These are phyloP conservation scores for Alternaria dauci DNA, from an alignment of 2,329 filamentous ascomycete species.

Conservation along the genomic window DNA sequence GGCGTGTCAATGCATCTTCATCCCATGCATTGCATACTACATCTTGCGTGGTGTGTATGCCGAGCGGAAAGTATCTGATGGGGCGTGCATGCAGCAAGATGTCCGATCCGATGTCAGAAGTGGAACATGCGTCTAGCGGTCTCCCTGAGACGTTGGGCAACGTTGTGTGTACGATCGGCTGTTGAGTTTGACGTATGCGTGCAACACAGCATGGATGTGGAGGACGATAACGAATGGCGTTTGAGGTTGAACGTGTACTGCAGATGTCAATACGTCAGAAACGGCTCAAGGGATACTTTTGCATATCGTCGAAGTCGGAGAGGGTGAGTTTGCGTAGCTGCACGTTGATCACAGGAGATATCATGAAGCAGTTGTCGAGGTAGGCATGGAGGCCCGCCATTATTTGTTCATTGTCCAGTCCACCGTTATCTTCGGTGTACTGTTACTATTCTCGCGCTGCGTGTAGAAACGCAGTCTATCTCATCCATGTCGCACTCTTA, in stretches of 20 bases:
- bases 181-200: constrained; percentile 8
- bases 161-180: constrained; percentile 4
- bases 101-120: constrained; percentile 1
- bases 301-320: constrained; percentile 10
- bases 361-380: constrained; percentile 4
- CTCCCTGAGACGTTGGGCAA: constrained; percentile 2
- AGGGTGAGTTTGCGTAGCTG: not conserved
- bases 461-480: constrained; percentile 26
- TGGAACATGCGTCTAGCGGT: not conserved
- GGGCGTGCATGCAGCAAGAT: constrained; percentile 14
- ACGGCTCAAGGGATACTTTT: constrained; percentile 2
- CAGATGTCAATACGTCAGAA: constrained; percentile 20
- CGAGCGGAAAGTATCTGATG: constrained; percentile 15
- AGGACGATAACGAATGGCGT: constrained; percentile 12
- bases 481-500: constrained; percentile 36
- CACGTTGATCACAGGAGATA: not conserved
- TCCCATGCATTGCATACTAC: constrained; percentile 2
- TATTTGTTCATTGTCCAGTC: constrained; percentile 29
- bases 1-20: constrained; percentile 11
- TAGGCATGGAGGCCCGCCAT: constrained; percentile 22
- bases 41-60: constrained; percentile 8
- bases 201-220: not conserved
- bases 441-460: constrained; percentile 33
- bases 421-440: constrained; percentile 21
- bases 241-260: constrained; percentile 8